Base-by-base conservation (phyloP, 1,284 basidiomycete species). In the Papiliotrema laurentii region DNA sequence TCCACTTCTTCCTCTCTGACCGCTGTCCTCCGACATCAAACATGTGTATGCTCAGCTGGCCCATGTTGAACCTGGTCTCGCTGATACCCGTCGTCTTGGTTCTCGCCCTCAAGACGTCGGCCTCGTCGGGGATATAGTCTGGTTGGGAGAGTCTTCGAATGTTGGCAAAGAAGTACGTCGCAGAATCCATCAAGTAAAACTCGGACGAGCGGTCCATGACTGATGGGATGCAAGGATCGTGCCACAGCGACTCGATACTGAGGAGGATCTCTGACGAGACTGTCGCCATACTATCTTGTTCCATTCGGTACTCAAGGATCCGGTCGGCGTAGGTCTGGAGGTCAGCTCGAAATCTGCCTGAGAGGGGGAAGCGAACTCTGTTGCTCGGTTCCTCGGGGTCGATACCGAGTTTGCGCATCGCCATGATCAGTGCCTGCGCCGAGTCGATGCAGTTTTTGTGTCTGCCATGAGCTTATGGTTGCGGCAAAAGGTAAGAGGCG, bases 161-260 rank as follows among this genome's bases (percentile, higher is more conserved):
- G 53, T 92, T 84, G 31, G 81, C 80, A 71, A 97, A 96, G 75
- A 98, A 97, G 72, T 97, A 97, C 38, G 80, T 79, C 0, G 93
- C 93, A 43, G 84, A 91, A 72, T 97, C 94, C 93, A 97, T 97
- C 18, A 97, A 76, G 69, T 97, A 97, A 66, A 97, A 97, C 56
- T 96, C 86, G 69, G 81, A 87, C 34, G 80, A 80, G 55, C 87
- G 84, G 61, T 96, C 89, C 81, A 97, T 85, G 25, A 97, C 80
- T 49, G 80, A 80, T 0, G 85, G 81, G 28, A 97, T 91, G 60
- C 91, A 83, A 6, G 89, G 87, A 72, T 98, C 94, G 57, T 86
- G 82, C 90, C 91, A 94, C 4, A 97, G 75, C 38, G 87, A 79
- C 58, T 85, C 79, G 55, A 96, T 89, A 13, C 87, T 85, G 40